Base-by-base conservation (phyloP, 371 early-diverging fungal genomes). In the Thermomucor indicae-seudaticae region DNA sequence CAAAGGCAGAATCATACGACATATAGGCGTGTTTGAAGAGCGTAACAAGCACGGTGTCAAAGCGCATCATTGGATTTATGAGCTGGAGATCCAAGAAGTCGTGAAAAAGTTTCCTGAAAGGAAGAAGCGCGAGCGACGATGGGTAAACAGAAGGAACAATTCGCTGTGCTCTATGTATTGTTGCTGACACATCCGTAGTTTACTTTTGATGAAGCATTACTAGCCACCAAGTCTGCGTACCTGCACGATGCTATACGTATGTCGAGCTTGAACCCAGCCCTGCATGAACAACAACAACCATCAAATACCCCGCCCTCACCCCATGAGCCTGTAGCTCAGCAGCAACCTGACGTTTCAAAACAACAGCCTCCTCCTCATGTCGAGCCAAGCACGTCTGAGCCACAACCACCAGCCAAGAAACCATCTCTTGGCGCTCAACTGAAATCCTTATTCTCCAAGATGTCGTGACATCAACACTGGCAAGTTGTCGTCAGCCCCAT, bases 71-170 rank as follows among this genome's bases (percentile, higher is more conserved):
- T 67, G 76, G 72, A 79, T 84, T 25, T 84, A 65, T 53, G 84
- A 81, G 48, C 60, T 84, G 69, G 72, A 80, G 44, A 78, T 84
- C 4, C 62, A 72, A 3, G 70, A 70, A 49, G 59, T 84, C 32
- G 67, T 51, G 29, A 82, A 80, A 25, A 71, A 61, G 32, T 84
- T 72, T 56, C 84, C 84, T 22, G 84, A 84, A 53, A 74, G 70
- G 52, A 72, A 70, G 60, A 79, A 79, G 62, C 65, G 84, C 24
- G 77, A 77, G 51, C 62, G 84, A 50, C 70, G 76, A 32, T 83
- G 81, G 84, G 79, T 79, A 63, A 16, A 16, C 16, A 4, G 3
- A n/a, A n/a, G n/a, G n/a, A n/a, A n/a, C n/a, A n/a, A n/a, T n/a
- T n/a, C n/a, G n/a, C n/a, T n/a, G n/a, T n/a, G n/a, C n/a, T n/a